Percentiles rank a stretch among this genome's conserved stretches.
phyloP scores from a whole-genome alignment of 495 filamentous ascomycete species.

The Neurospora discreta region DNA sequence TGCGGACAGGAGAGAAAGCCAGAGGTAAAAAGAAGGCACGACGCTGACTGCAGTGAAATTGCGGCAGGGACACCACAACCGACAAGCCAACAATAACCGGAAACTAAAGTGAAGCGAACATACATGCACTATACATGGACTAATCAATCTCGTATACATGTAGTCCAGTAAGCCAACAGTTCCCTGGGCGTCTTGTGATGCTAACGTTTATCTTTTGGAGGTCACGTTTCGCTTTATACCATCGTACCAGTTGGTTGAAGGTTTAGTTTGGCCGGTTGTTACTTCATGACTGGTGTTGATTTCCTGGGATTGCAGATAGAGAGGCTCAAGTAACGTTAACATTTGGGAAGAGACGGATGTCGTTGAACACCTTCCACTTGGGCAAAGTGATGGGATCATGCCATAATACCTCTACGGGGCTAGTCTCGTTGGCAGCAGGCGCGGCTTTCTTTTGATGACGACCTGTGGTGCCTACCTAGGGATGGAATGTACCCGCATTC shows the following conservation, averaged over 20 bases:
- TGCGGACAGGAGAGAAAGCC: neutral
- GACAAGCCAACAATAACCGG: neutral
- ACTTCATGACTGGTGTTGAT: too few species aligned
- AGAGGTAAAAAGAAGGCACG: neutral
- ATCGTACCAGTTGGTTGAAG: neutral
- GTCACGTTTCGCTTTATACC: neutral
- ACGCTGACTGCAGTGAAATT: neutral
- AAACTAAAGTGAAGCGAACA: neutral
- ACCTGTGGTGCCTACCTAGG: too few species aligned
- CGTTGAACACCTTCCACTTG: too few species aligned
- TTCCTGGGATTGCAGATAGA: too few species aligned
- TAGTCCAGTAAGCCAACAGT: neutral
- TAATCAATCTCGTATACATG: neutral
- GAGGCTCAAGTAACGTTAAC: neutral
- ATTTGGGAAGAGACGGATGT: neutral
- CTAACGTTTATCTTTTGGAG: neutral
- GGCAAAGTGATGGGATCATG: neutral
- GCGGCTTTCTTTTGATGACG: too few species aligned
- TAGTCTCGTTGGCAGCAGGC: too few species aligned
- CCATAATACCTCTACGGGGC: neutral
- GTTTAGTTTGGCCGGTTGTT: too few species aligned
- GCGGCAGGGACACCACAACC: neutral
- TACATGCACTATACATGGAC: neutral
- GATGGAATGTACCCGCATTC: too few species aligned
- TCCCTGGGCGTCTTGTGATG: neutral